Base-by-base conservation (phyloP, 805 yeast genomes). In the Metschnikowia colocasiae region DNA sequence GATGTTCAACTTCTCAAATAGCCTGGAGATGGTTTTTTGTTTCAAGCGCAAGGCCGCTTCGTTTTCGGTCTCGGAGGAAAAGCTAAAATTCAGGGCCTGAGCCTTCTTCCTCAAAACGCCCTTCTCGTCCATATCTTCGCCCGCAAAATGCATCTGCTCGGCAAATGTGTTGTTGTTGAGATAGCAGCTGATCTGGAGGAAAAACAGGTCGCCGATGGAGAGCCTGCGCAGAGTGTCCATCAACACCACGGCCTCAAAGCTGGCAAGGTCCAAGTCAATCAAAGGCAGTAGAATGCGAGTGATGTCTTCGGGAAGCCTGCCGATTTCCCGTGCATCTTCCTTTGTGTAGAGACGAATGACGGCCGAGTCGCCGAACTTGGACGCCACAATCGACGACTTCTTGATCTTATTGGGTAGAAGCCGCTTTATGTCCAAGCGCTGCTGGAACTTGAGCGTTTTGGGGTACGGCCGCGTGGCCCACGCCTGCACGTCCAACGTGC, bases 121-220 rank as follows among this genome's bases (percentile, higher is more conserved):
- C 5, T 41, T 45, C 18, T 45, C 50, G 18, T 19, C 26, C 23
- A 32, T 12, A 12, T 16, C 29, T 8, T 30, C 30, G 4, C 45
- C 49, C 3, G 46, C 46, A 16, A 48, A 43, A 36, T 33, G 50
- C 19, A 46, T 36, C 13, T 49, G 47, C 10, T 47, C 51, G 4
- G 50, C 48, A 68, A 75, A 53, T 60, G 69, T 77, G 49, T 43
- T 67, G 60, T 49, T 62, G 32, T 55, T 74, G 22, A 91, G 60
- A 59, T 63, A 87, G 49, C 89, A 79, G 56, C 88, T 87, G 4
- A 87, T 65, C 56, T 83, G 87, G 0, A 89, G 69, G 19, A 79
- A 71, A 57, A 91, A 83, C 1, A 84, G 73, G 58, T 89, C 95
- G 3, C 97, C 98, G 1, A 82, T 78, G 8, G 85, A 73, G 29